Evolutionary conservation across 2,329 filamentous ascomycete species (phyloP), one percentile per base, ranked within the genome.

Genomic region (Proliferodiscus dingleyae): DNA sequence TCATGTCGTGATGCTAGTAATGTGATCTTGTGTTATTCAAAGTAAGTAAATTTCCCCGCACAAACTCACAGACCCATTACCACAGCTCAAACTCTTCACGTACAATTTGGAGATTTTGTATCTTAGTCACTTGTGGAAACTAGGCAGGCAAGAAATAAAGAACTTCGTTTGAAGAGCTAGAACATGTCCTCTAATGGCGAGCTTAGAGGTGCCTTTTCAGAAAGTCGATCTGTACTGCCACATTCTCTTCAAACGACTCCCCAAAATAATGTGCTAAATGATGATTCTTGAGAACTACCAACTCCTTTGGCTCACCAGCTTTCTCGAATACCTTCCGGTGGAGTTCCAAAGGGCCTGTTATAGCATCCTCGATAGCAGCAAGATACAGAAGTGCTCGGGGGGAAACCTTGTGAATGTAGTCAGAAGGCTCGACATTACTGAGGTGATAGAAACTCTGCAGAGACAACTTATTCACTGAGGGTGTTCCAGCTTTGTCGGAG

Each of bases 331-430:
- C 60, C 36, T 59, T 58, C 7, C 68, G 45, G n/a, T 61, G 57
- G 5, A 64, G 26, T 38, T 64, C 57, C 5, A 61, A 55, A 5
- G 59, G 57, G 10, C 59, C 61, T 8, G 65, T 44, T 13, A 59
- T 54, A 9, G 33, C 9, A 42, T 68, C 64, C n/a, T 63, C 56
- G 26, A 53, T 41, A 1, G 59, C 61, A 6, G 66, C 54, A 5
- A 61, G 63, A 60, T 68, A 64, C 6, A 68, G 55, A 30, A 68
- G 47, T 3, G 66, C 65, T 15, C 64, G 67, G 3, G 66, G 66
- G 4, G 64, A 48, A 45, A 69, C 67, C 16, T 52, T 60, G 39
- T 64, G 55, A 26, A 69, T 64, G 21, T 40, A 47, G 22, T 61
- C 53, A 6, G 56, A 51, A 5, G 53, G 58, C 22, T 61, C 54